Evolutionary conservation across 495 filamentous ascomycete genomes (phyloP), one percentile per base, ranked within the genome.

Genomic region (Letharia lupina): DNA sequence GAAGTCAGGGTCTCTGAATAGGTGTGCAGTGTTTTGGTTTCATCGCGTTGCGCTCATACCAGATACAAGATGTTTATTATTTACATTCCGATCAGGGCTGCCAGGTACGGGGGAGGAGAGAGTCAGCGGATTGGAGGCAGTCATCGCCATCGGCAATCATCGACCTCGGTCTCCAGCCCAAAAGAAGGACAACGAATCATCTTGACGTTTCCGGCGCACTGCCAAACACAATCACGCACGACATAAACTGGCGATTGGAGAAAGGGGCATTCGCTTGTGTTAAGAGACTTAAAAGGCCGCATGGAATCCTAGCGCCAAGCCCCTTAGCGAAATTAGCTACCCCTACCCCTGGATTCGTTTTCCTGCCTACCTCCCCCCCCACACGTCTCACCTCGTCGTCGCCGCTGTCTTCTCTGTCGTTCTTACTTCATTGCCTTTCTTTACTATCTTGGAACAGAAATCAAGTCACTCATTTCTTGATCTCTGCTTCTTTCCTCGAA

Each of bases 401-500:
- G 56, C 48, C 64, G 56, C 40, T 33, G 0, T 28, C 23, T 28
- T 28, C 23, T 28, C 42, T 13, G 28, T 28, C 45, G 48, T 48
- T n/a, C 18, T 50, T 18, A 5, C 45, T 23, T 4, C 20, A 3
- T 63, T 54, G 12, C 20, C 35, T 41, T 39, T 35, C 40, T 40
- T 39, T 15, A 50, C 56, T 16, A 50, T 65, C 20, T 15, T 61
- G 28, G 41, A 16, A 65, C 61, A 67, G 61, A 64, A 31, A 60
- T 63, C 65, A 67, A 67, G 65, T 67, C 65, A 67, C 65, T 67
- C 65, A 41, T 67, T 67, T 64, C 65, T 67, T 64, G 65, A 47
- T 67, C 50, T 44, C 60, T 63, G 54, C 48, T 52, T 31, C 52
- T 7, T 15, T 62, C 42, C 61, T 67, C 56, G 18, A 42, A 60